Conservation (phyloP, 768 basidiomycete genomes). For the Nidula microcarpa region DNA sequence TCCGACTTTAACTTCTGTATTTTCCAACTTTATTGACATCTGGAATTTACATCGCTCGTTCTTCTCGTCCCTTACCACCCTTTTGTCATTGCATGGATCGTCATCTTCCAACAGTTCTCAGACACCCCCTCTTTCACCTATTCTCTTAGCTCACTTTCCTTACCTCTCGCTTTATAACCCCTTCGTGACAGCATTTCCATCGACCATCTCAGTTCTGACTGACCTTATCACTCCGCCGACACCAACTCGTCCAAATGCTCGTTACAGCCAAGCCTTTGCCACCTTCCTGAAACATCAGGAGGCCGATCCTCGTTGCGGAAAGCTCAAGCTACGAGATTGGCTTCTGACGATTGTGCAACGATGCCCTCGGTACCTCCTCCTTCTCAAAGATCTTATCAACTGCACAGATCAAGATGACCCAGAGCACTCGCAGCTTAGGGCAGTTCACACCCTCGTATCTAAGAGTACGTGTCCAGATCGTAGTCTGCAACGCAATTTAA, state of each 20-base stretch:
- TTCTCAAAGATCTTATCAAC: constrained; percentile 78
- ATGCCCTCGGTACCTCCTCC: constrained; percentile 81
- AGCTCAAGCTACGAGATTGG: constrained; percentile 80
- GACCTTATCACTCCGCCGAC: constrained; percentile 47
- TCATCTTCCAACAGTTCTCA: constrained; percentile 1
- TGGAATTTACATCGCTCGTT: constrained; percentile 85
- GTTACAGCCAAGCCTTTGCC: constrained; percentile 54
- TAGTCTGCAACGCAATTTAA: neutral
- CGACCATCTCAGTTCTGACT: constrained; percentile 55
- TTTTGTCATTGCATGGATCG: neutral
- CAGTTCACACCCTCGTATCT: too few relatives aligned
- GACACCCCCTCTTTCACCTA: constrained; percentile 26
- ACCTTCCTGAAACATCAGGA: constrained; percentile 65
- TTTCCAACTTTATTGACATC: constrained; percentile 89
- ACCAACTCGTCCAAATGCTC: constrained; percentile 25
- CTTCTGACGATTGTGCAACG: constrained; percentile 84
- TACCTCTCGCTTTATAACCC: constrained; percentile 86
- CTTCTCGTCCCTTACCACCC: constrained; percentile 20
- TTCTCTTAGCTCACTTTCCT: constrained; percentile 79
- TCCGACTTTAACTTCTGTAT: constrained; percentile 65
- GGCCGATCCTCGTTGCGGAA: constrained; percentile 64
- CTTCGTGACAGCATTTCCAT: constrained; percentile 76
- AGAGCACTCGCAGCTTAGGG: too few relatives aligned
- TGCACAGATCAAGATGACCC: constrained; percentile 48
- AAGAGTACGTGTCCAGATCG: too few relatives aligned